phyloP scores from a whole-genome alignment of 2,329 filamentous ascomycete genomes.

The Sclerotinia minor region DNA sequence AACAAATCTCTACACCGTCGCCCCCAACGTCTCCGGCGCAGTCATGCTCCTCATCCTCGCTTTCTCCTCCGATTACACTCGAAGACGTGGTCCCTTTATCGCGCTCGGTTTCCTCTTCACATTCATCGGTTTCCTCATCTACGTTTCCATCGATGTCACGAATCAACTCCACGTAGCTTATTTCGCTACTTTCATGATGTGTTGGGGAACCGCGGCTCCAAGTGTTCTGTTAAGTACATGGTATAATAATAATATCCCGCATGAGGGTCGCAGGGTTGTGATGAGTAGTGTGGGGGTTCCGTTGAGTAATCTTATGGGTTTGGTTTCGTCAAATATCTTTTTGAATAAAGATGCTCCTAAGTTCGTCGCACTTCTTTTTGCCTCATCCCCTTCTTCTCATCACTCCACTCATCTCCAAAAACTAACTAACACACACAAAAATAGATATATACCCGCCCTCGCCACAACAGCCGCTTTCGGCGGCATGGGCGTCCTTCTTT shows the following conservation, averaged over 20 bases:
- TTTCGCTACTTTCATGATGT: constrained; percentile 69
- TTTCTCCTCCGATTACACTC: constrained; percentile 63
- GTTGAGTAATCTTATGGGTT: constrained; percentile 65
- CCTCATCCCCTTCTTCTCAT: constrained; percentile 59
- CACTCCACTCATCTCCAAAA: constrained; percentile 58
- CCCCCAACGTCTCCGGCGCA: constrained; percentile 74
- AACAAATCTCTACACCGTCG: constrained; percentile 80
- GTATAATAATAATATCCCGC: constrained; percentile 66
- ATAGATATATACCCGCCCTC: constrained; percentile 60
- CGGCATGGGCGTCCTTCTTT: constrained; percentile 57
- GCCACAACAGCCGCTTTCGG: constrained; percentile 67
- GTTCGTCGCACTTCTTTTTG: constrained; percentile 48
- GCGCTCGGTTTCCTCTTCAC: constrained; percentile 72
- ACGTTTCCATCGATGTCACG: constrained; percentile 63
- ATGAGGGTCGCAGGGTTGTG: constrained; percentile 61
- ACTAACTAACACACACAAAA: no score
- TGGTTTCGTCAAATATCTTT: constrained; percentile 70
- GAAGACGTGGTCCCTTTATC: constrained; percentile 61
- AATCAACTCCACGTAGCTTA: constrained; percentile 57
- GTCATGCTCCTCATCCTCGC: constrained; percentile 71
- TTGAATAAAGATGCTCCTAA: constrained; percentile 62
- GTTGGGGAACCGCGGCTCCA: constrained; percentile 45
- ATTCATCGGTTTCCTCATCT: constrained; percentile 77
- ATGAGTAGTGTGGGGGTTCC: constrained; percentile 64
- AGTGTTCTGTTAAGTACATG: constrained; percentile 40